Evolutionary conservation across 2,329 filamentous ascomycete species (phyloP), one percentile per base, ranked within the genome.

Genomic region (Moelleriella libera): DNA sequence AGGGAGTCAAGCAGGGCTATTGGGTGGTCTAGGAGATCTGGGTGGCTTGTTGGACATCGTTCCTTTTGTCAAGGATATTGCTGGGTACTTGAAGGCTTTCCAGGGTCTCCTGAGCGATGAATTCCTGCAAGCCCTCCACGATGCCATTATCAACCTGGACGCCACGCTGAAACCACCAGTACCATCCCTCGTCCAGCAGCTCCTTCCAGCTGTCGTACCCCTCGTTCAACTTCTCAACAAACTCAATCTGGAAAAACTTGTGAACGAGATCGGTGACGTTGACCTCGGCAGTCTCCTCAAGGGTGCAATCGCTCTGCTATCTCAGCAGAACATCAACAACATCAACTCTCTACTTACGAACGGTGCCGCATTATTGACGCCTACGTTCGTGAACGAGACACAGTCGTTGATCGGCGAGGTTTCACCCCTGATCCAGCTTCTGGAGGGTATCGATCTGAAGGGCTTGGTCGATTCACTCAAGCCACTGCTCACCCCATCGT

Each of bases 101-200:
- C 41, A 48, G 28, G 21, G 29, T 5, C 54, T 70, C 0, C 50
- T 68, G 2, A 66, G 54, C 12, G 52, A 60, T 1, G 62, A 70
- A 43, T 70, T 70, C 47, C 52, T 70, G 12, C 50, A 67, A 9
- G 63, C 59, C 1, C 46, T 69, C 3, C 64, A 67, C 45, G 66
- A 69, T 57, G 62, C 63, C 28, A 63, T 70, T 53, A 53, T 67
- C 30, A 64, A 67, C 50, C 62, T 71, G 6, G 60, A 61, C 6
- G 53, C 55, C 6, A 64, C 64, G 0, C 54, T 70, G n/a, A 51
- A 56, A 40, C 65, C 66, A 1, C 68, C 68, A 2, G 61, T 58
- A 5, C 61, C 65, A 11, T 52, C 53, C 32, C 49, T 63, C 51
- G 54, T 59, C 53, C 46, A 59, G 49, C 47, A 43, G 49, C 50